Conservation (phyloP, 306 rosid species). For the Cucurbita argyrosperma region DNA sequence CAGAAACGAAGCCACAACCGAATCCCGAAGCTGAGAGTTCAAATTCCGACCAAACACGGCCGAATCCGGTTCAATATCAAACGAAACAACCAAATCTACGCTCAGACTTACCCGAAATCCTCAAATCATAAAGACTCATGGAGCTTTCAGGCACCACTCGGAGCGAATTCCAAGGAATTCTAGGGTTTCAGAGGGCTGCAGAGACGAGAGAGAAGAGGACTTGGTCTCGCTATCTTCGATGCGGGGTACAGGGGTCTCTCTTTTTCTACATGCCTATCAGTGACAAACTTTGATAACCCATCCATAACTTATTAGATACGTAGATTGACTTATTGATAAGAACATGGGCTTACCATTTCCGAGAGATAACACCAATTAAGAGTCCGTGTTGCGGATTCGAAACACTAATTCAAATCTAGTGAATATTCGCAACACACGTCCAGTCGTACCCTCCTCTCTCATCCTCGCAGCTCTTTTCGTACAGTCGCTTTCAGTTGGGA, state of each 20-base stretch:
- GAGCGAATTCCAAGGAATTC: conserved; percentile 29
- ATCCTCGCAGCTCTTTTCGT: conserved; percentile 10
- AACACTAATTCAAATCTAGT: conserved; percentile 46
- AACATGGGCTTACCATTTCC: accelerated
- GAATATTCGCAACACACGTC: conserved; percentile 62
- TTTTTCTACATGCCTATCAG: conserved; percentile 51
- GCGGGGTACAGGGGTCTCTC: conserved; percentile 46
- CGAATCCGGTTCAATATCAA: conserved; percentile 6
- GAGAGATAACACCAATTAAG: background rate
- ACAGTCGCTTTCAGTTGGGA: conserved; percentile 36
- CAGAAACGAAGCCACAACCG: background rate
- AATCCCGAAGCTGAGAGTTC: conserved; percentile 8
- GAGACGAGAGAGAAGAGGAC: conserved; percentile 25
- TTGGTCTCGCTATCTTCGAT: conserved; percentile 72
- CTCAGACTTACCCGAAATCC: conserved; percentile 13
- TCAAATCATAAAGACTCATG: conserved; percentile 13
- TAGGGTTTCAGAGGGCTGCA: conserved; percentile 68
- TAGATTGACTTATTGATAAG: accelerated
- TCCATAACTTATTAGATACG: background rate
- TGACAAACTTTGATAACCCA: conserved; percentile 14
- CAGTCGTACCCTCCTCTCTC: conserved; percentile 20
- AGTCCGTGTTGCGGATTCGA: conserved; percentile 42
- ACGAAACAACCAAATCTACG: conserved; percentile 18
- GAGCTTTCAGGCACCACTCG: conserved; percentile 6
- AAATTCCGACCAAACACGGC: conserved; percentile 10